These are phyloP conservation scores for Rosa chinensis DNA, from an alignment of 306 rosid species.

Conservation along the genomic window DNA sequence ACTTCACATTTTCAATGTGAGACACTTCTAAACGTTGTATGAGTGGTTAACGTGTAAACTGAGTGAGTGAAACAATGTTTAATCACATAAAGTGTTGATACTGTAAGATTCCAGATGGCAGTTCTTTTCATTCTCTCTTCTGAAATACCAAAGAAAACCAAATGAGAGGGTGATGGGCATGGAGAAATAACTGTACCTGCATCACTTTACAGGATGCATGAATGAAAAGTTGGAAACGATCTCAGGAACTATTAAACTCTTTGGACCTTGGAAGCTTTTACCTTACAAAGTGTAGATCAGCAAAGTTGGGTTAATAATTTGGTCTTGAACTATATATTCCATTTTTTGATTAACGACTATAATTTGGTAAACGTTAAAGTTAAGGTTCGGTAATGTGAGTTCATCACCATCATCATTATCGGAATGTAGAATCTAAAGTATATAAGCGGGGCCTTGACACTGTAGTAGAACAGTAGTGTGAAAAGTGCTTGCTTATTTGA, in stretches of 20 bases:
- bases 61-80: too few relatives aligned
- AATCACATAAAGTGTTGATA: background rate
- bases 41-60: too few relatives aligned
- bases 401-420: background rate
- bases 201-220: background rate
- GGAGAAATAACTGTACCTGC: too few relatives aligned
- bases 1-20: background rate
- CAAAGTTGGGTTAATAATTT: background rate
- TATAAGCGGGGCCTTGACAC: background rate
- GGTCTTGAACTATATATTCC: background rate
- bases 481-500: slow-evolving; percentile 33
- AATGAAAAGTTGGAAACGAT: background rate
- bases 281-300: background rate
- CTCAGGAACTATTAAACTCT: background rate
- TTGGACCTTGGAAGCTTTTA: background rate
- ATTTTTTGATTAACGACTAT: background rate
- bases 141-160: background rate
- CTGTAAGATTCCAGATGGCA: background rate
- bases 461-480: slow-evolving; percentile 27
- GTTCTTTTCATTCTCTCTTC: background rate
- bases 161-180: background rate
- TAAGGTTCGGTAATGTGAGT: background rate
- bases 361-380: background rate
- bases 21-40: too few relatives aligned
- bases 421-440: background rate